Base-by-base conservation (phyloP, 2,329 filamentous ascomycete genomes). In the Parascedosporium putredinis region DNA sequence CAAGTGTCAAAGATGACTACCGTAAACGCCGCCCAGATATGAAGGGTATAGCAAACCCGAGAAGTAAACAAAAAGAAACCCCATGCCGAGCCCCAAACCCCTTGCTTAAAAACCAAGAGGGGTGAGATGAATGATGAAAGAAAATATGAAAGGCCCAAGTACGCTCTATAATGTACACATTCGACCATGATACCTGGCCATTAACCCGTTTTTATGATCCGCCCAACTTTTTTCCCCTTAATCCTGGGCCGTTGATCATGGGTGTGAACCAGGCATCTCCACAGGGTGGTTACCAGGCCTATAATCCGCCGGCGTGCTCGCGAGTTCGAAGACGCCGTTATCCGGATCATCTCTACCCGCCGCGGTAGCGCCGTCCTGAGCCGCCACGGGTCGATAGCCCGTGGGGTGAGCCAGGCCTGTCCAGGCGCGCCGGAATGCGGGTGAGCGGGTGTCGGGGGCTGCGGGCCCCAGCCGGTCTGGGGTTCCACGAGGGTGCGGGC, bases 191-290 rank as follows among this genome's bases (percentile, higher is more conserved):
- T 31, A 31, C 7, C 6, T 31, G 12, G 6, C 27, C 27, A 31
- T 31, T 31, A 31, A 31, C 27, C 27, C 12, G 12, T n/a, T n/a
- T n/a, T 31, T 31, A 31, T 31, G 27, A 7, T 31, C 27, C 27
- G 7, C 27, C 12, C 27, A 12, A 12, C 27, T 7, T 31, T 31
- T 12, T 12, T 20, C 38, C n/a, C 33, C 33, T 2, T 7, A 7
- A 4, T 12, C 7, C 12, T n/a, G 1, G 2, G n/a, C n/a, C n/a
- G n/a, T n/a, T 23, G 2, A 12, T 31, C 25, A 49, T 12, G 24
- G 47, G 7, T 49, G 36, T 22, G 47, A 49, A 12, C 36, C 47
- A 3, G 36, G 36, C 47, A 49, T 43, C 36, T 49, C 47, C 16
- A 31, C 47, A 18, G 46, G 34, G 12, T 20, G 16, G 38, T 42